Percentiles rank a stretch among this genome's conserved stretches.
phyloP scores from a whole-genome alignment of 768 basidiomycete species.

The Botryobasidium botryosum region DNA sequence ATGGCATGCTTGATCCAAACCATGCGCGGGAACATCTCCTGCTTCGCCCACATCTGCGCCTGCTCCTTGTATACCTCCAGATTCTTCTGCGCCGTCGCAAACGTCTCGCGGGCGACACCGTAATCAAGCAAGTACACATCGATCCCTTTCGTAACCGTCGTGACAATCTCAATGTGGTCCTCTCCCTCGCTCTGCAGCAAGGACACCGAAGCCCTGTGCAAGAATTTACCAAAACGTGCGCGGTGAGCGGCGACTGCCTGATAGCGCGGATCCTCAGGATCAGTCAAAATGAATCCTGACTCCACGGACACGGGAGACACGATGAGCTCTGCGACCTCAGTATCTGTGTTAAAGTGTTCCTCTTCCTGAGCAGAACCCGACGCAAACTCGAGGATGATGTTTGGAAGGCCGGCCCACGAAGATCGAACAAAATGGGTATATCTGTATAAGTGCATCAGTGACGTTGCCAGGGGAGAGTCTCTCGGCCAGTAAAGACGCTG shows the following conservation, averaged over 20 bases:
- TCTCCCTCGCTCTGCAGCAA: constrained; percentile 40
- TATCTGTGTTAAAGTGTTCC: constrained; percentile 39
- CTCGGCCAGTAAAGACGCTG: too few relatives aligned
- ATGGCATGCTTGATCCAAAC: constrained; percentile 56
- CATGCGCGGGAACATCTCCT: constrained; percentile 58
- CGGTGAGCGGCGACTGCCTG: constrained; percentile 42
- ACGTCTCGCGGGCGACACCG: constrained; percentile 41
- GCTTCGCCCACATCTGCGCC: constrained; percentile 28
- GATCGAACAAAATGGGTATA: constrained; percentile 55
- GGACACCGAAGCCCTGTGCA: constrained; percentile 48
- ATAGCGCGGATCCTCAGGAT: constrained; percentile 60
- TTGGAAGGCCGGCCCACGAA: constrained; percentile 63
- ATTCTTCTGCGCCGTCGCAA: constrained; percentile 47
- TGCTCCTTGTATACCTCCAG: constrained; percentile 48
- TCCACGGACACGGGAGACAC: constrained; percentile 46
- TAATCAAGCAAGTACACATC: constrained; percentile 62
- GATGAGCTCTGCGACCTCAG: constrained; percentile 56
- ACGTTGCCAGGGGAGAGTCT: not conserved
- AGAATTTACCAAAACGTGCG: constrained; percentile 44
- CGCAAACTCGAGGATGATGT: constrained; percentile 39
- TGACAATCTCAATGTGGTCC: constrained; percentile 76
- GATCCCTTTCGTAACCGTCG: constrained; percentile 51
- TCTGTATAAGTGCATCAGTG: constrained; percentile 20
- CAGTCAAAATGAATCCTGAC: constrained; percentile 56
- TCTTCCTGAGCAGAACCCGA: constrained; percentile 32